Evolutionary conservation across 345 rosid genomes (phyloP).

Genomic region (Acer campestre): DNA sequence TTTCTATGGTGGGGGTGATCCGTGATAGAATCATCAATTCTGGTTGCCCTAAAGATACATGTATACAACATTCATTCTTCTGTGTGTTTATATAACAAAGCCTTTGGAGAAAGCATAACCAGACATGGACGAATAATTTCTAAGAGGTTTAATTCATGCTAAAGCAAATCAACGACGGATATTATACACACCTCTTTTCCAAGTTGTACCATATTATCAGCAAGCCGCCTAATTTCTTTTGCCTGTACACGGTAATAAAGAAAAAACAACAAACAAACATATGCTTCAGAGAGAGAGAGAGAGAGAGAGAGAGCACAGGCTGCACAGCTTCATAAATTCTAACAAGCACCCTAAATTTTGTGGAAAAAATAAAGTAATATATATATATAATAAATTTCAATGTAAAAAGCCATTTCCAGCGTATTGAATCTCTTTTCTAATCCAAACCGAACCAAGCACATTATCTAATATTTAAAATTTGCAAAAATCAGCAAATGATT

Average conservation of each 20-base stretch:
- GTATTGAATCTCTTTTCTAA: neutral
- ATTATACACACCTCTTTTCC: conserved; percentile 75
- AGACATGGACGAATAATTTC: neutral
- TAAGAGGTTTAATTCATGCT: too few relatives aligned
- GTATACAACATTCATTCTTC: neutral
- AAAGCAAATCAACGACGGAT: neutral
- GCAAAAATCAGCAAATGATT: neutral
- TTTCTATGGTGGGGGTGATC: neutral
- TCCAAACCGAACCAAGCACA: neutral
- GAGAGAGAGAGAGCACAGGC: neutral
- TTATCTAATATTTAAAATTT: neutral
- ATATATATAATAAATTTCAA: neutral
- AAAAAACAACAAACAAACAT: neutral
- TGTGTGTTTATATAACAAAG: neutral
- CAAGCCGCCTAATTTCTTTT: conserved; percentile 82
- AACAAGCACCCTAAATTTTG: neutral
- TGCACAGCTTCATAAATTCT: neutral
- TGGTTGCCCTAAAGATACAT: neutral
- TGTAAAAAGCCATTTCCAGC: neutral
- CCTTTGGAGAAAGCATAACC: neutral
- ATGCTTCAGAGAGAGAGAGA: too few relatives aligned
- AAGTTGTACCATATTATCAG: conserved; percentile 91
- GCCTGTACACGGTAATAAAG: conserved; percentile 52
- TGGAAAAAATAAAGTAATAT: neutral
- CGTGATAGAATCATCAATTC: neutral